These are phyloP conservation scores for Penicillium sp. DNA, from an alignment of 2,329 filamentous ascomycete genomes.

Conservation along the genomic window DNA sequence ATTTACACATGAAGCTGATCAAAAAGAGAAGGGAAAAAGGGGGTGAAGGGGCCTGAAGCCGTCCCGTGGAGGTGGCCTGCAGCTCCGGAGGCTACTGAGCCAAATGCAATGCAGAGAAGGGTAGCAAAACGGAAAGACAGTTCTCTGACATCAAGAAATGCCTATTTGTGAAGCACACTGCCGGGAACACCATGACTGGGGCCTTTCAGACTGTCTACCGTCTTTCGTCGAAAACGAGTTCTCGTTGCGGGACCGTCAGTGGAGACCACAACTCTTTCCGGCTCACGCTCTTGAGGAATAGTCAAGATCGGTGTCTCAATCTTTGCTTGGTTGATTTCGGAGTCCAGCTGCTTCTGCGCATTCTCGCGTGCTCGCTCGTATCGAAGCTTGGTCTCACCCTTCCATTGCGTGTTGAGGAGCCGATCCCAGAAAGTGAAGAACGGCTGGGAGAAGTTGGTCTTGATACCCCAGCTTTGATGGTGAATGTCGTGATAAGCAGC, in stretches of 20 bases:
- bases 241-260: conserved; percentile 21
- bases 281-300: conserved; percentile 10
- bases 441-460: conserved; percentile 51
- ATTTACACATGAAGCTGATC: conserved; percentile 6
- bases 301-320: conserved; percentile 13
- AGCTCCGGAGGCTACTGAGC: conserved; percentile 19
- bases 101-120: conserved; percentile 13
- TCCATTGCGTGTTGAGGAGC: conserved; percentile 75
- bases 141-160: conserved; percentile 7
- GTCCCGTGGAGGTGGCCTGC: conserved; percentile 28
- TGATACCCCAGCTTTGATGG: conserved; percentile 98
- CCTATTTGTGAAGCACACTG: conserved; percentile 35
- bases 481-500: conserved; percentile 96
- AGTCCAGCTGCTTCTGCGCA: conserved; percentile 53
- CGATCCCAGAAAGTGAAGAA: conserved; percentile 90
- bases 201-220: conserved; percentile 32
- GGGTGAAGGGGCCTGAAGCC: conserved; percentile 6
- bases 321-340: conserved; percentile 33
- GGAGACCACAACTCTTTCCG: conserved; percentile 23
- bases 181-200: conserved; percentile 35
- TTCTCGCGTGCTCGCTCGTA: conserved; percentile 53
- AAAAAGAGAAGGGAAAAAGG: conserved; percentile 4
- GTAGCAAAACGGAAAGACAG: conserved; percentile 7
- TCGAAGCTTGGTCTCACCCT: conserved; percentile 56
- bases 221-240: conserved; percentile 34